Evolutionary conservation across 805 yeast species (phyloP).

Genomic region (Candida vartiovaarae): DNA sequence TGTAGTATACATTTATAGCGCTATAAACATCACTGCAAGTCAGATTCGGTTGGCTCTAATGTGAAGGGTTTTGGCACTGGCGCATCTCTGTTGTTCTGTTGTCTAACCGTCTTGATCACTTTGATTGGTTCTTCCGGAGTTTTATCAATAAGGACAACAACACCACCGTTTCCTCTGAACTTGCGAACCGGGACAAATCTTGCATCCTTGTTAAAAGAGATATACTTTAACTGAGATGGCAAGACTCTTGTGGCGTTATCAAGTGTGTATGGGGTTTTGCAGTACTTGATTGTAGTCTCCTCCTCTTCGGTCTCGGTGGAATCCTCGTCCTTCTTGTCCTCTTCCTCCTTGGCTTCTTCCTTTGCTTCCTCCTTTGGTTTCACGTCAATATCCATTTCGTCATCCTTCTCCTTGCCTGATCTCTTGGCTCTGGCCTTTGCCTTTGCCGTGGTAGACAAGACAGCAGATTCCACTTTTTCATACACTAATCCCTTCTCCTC

Average conservation of each 20-base stretch:
- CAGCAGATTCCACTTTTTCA: conserved; percentile 88
- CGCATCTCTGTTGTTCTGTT: conserved; percentile 64
- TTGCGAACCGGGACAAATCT: conserved; percentile 81
- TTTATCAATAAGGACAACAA: conserved; percentile 63
- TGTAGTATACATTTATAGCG: background rate
- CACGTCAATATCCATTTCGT: conserved; percentile 41
- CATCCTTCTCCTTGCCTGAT: conserved; percentile 43
- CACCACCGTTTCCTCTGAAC: conserved; percentile 61
- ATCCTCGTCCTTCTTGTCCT: conserved; percentile 15
- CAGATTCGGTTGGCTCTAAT: conserved; percentile 28
- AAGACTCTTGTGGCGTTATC: conserved; percentile 81
- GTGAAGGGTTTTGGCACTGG: conserved; percentile 68
- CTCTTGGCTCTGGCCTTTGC: conserved; percentile 91
- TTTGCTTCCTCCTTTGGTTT: conserved; percentile 24
- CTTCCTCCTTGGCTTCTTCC: conserved; percentile 19
- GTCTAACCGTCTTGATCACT: conserved; percentile 77
- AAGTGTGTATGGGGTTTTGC: conserved; percentile 60
- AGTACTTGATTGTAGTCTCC: conserved; percentile 41
- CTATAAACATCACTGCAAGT: background rate
- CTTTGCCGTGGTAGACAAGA: conserved; percentile 84
- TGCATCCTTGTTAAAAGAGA: conserved; percentile 67
- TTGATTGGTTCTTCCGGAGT: conserved; percentile 54
- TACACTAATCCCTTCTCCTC: conserved; percentile 74
- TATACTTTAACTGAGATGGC: conserved; percentile 80
- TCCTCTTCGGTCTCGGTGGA: conserved; percentile 16